Conservation (phyloP, 306 rosid species). For the Dalbergia oliveri region DNA sequence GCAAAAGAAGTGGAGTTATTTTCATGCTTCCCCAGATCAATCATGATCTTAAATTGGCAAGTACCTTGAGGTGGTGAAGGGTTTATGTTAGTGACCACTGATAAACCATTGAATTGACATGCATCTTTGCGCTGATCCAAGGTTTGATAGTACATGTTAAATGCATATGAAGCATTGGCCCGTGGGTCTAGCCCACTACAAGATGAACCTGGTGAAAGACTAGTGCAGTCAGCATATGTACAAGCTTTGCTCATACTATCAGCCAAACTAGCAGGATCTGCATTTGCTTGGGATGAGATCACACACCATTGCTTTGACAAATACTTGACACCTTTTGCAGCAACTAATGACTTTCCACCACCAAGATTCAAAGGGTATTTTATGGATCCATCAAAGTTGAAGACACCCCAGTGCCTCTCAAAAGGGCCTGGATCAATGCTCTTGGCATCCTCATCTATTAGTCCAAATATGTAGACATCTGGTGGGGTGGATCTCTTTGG, state of each 20-base stretch:
- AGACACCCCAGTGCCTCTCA: constrained; percentile 94
- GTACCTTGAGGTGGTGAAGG: constrained; percentile 67
- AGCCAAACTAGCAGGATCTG: constrained; percentile 58
- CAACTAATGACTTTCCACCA: constrained; percentile 56
- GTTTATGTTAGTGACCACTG: constrained; percentile 55
- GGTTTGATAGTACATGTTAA: constrained; percentile 80
- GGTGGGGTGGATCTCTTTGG: constrained; percentile 74
- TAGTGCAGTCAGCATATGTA: constrained; percentile 84
- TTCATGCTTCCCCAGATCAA: constrained; percentile 70
- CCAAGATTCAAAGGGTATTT: constrained; percentile 73
- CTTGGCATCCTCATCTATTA: constrained; percentile 88
- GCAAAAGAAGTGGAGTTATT: constrained; percentile 51
- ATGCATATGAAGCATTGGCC: constrained; percentile 87
- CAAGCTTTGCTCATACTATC: constrained; percentile 71
- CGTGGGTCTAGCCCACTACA: constrained; percentile 71
- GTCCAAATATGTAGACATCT: constrained; percentile 74
- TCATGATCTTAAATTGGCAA: constrained; percentile 84
- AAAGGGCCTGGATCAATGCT: constrained; percentile 84
- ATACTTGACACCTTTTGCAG: constrained; percentile 84
- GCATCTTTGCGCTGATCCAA: constrained; percentile 74
- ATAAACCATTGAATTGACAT: constrained; percentile 64
- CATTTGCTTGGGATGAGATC: constrained; percentile 70
- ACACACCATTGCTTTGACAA: constrained; percentile 82
- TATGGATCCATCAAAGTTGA: constrained; percentile 77
- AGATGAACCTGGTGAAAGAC: constrained; percentile 74